A percentile compares a stretch with the other conserved stretches of the same genome.
Evolutionary conservation across 2,329 filamentous ascomycete genomes (phyloP).

Genomic region (Sordariomycetes sp.): DNA sequence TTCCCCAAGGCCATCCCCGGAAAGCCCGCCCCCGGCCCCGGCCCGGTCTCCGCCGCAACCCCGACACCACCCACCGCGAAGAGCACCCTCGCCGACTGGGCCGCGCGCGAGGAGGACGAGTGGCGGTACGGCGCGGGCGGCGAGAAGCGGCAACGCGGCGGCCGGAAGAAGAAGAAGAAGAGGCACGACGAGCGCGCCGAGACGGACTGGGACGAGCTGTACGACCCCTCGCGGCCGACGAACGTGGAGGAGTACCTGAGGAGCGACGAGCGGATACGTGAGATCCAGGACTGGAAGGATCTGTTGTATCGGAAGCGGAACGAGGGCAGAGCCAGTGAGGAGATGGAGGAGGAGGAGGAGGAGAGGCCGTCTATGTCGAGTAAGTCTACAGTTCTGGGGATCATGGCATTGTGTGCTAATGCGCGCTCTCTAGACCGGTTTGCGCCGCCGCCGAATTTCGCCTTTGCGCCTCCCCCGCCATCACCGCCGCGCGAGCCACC

Average conservation of each 20-base stretch:
- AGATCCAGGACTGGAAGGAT: constrained; percentile 78
- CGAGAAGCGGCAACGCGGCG: constrained; percentile 64
- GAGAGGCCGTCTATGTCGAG: constrained; percentile 12
- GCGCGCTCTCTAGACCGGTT: constrained; percentile 36
- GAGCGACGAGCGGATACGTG: constrained; percentile 72
- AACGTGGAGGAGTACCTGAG: constrained; percentile 75
- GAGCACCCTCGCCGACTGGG: constrained; percentile 72
- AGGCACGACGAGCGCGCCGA: constrained; percentile 41
- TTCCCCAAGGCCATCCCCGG: constrained; percentile 35
- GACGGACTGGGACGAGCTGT: constrained; percentile 86
- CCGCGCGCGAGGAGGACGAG: constrained; percentile 67
- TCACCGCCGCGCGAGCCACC: constrained; percentile 33
- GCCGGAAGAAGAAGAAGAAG: constrained; percentile 69
- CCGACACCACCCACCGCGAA: constrained; percentile 41
- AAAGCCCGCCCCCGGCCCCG: constrained; percentile 14
- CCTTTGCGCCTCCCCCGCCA: constrained; percentile 44
- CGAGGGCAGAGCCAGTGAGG: constrained; percentile 28
- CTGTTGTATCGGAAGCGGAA: constrained; percentile 64
- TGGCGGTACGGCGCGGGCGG: constrained; percentile 52
- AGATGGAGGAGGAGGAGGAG: constrained; percentile 23
- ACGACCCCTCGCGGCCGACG: constrained; percentile 74
- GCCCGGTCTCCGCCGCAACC: constrained; percentile 20
- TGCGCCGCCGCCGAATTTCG: constrained; percentile 46
- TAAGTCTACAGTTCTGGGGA: constrained; percentile 2
- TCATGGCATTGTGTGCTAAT: not conserved